These are phyloP conservation scores for Talaromyces adpressus DNA, from an alignment of 495 filamentous ascomycete species.

Conservation along the genomic window DNA sequence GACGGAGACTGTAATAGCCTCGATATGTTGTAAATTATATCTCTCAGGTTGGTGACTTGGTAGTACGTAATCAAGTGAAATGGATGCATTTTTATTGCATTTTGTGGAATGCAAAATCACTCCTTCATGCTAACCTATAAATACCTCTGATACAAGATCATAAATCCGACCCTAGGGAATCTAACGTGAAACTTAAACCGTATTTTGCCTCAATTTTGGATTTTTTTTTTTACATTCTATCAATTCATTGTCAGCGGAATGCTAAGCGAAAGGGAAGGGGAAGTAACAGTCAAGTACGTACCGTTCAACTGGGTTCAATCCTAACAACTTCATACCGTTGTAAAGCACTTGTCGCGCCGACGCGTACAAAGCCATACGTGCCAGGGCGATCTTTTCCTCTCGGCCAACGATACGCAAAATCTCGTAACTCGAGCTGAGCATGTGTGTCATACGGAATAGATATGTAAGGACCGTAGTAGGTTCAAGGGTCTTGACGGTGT, in stretches of 20 bases:
- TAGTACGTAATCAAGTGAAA: too few species aligned
- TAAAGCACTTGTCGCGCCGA: constrained; percentile 67
- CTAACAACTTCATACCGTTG: constrained; percentile 80
- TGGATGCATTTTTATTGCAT: neutral
- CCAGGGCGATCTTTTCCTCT: constrained; percentile 61
- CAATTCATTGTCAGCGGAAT: constrained; percentile 14
- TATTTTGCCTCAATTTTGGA: neutral
- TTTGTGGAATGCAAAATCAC: neutral
- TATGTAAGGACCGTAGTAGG: constrained; percentile 68
- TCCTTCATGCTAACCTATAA: neutral
- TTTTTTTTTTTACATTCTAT: constrained; percentile 6
- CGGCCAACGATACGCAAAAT: constrained; percentile 72
- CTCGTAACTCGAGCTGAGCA: constrained; percentile 77
- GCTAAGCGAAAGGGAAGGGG: constrained; percentile 41
- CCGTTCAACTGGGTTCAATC: constrained; percentile 70
- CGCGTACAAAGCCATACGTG: constrained; percentile 77
- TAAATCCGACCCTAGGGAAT: constrained; percentile 34
- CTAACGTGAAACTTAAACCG: neutral
- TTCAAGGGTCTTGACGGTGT: constrained; percentile 57
- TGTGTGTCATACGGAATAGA: constrained; percentile 83
- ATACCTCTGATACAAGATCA: neutral
- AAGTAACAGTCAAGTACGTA: constrained; percentile 13
- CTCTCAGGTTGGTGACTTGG: too few species aligned
- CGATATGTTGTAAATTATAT: too few species aligned
- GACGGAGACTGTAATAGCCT: too few species aligned